Conservation (phyloP, 1,139 yeast genomes). For the Pneumocystis sp. region DNA sequence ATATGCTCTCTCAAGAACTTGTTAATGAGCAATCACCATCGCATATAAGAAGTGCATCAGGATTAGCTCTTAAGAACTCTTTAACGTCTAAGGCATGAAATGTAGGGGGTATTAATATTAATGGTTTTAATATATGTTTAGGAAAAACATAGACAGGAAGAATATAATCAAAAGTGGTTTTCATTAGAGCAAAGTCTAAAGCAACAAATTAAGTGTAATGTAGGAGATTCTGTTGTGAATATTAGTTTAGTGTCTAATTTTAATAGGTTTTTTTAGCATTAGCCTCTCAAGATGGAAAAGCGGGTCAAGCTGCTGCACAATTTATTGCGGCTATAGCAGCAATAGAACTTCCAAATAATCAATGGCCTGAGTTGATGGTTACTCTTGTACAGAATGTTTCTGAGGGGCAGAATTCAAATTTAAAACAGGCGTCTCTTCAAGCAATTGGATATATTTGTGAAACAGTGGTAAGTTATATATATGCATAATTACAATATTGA, state of each 20-base stretch:
- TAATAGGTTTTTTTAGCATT: conserved; percentile 44
- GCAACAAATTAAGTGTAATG: conserved; percentile 46
- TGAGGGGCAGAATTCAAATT: conserved; percentile 37
- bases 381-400: conserved; percentile 74
- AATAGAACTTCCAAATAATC: conserved; percentile 72
- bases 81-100: conserved; percentile 51
- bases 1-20: conserved; percentile 56
- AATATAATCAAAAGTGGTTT: conserved; percentile 37
- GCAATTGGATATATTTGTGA: conserved; percentile 95
- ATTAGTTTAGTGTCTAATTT: neutral
- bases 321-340: conserved; percentile 92
- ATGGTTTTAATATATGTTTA: conserved; percentile 6
- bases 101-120: neutral
- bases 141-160: conserved; percentile 10
- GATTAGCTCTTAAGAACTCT: conserved; percentile 74
- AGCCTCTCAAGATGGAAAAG: conserved; percentile 53
- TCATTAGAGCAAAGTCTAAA: conserved; percentile 41
- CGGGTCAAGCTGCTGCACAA: conserved; percentile 83
- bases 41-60: conserved; percentile 88
- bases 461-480: conserved; percentile 32
- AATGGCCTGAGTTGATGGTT: conserved; percentile 79
- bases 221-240: conserved; percentile 1
- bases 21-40: conserved; percentile 50
- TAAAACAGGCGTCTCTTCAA: conserved; percentile 73
- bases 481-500: neutral